Percentiles rank a stretch among this genome's conserved stretches.
These are phyloP conservation scores for Lachnum nothofagi DNA, from an alignment of 2,329 filamentous ascomycete species.

Conservation along the genomic window DNA sequence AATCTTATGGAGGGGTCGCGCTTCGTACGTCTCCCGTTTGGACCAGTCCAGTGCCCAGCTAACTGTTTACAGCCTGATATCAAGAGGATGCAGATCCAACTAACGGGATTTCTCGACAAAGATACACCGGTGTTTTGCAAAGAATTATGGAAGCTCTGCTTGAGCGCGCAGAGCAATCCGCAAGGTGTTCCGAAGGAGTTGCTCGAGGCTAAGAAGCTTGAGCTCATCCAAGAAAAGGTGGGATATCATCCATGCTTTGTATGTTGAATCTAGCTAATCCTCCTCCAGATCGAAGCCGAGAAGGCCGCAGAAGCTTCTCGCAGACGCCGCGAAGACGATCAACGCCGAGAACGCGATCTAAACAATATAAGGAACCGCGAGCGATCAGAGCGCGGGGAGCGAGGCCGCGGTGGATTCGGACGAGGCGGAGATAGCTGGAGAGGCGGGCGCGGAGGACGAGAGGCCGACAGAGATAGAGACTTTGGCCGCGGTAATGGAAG, in stretches of 20 bases:
- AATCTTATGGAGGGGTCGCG: constrained; percentile 67
- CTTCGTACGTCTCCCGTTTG: constrained; percentile 53
- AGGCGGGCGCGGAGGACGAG: constrained; percentile 43
- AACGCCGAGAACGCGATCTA: constrained; percentile 66
- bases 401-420: constrained; percentile 39
- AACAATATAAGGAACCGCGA: constrained; percentile 64
- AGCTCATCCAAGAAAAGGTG: constrained; percentile 93
- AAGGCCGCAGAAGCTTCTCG: constrained; percentile 72
- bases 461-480: constrained; percentile 37
- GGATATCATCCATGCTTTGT: constrained; percentile 8
- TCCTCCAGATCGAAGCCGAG: constrained; percentile 70
- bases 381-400: constrained; percentile 50
- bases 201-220: constrained; percentile 90
- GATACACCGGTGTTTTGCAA: constrained; percentile 87
- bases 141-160: constrained; percentile 83
- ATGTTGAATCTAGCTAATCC: constrained; percentile 12
- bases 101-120: constrained; percentile 92
- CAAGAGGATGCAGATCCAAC: constrained; percentile 88
- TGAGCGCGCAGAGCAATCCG: constrained; percentile 83
- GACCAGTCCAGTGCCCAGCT: constrained; percentile 10
- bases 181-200: constrained; percentile 92
- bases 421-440: constrained; percentile 40
- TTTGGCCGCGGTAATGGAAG: constrained; percentile 35
- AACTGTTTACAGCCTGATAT: constrained; percentile 70
- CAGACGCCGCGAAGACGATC: constrained; percentile 64